These are phyloP conservation scores for Penicillium atrosanguineum DNA, from an alignment of 495 filamentous ascomycete species.

Conservation along the genomic window DNA sequence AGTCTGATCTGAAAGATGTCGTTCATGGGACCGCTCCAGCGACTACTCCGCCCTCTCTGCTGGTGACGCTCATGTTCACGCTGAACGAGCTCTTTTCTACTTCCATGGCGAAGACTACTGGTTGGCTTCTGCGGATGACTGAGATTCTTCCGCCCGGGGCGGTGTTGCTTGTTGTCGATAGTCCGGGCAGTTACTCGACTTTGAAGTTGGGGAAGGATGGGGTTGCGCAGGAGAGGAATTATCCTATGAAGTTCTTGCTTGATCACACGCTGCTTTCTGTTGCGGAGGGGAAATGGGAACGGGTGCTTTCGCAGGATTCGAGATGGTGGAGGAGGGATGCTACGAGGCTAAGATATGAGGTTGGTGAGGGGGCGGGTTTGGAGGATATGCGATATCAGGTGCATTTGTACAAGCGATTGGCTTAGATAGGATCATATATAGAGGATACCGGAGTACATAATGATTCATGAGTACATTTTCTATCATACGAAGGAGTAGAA, in stretches of 20 bases:
- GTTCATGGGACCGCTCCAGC: slow-evolving; percentile 18
- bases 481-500: neutral
- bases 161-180: slow-evolving; percentile 84
- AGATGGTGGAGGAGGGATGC: slow-evolving; percentile 76
- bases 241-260: slow-evolving; percentile 92
- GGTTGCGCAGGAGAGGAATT: slow-evolving; percentile 57
- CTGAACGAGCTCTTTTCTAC: slow-evolving; percentile 92
- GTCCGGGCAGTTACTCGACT: slow-evolving; percentile 87
- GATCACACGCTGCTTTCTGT: slow-evolving; percentile 71
- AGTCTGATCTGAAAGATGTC: slow-evolving; percentile 37
- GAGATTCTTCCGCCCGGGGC: slow-evolving; percentile 53
- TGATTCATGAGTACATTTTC: neutral
- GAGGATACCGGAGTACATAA: neutral
- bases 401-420: slow-evolving; percentile 62
- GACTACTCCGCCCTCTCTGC: slow-evolving; percentile 28
- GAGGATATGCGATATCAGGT: slow-evolving; percentile 96
- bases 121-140: slow-evolving; percentile 66
- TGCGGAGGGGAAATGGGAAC: slow-evolving; percentile 61
- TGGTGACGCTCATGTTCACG: slow-evolving; percentile 89
- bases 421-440: slow-evolving; percentile 1
- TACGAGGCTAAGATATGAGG: slow-evolving; percentile 69
- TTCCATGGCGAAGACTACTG: slow-evolving; percentile 70
- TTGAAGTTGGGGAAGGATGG: slow-evolving; percentile 56
- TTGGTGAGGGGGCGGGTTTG: slow-evolving; percentile 56
- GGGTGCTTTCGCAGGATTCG: slow-evolving; percentile 68